These are phyloP conservation scores for Ogataea trehalophila DNA, from an alignment of 805 yeast species.

Conservation along the genomic window DNA sequence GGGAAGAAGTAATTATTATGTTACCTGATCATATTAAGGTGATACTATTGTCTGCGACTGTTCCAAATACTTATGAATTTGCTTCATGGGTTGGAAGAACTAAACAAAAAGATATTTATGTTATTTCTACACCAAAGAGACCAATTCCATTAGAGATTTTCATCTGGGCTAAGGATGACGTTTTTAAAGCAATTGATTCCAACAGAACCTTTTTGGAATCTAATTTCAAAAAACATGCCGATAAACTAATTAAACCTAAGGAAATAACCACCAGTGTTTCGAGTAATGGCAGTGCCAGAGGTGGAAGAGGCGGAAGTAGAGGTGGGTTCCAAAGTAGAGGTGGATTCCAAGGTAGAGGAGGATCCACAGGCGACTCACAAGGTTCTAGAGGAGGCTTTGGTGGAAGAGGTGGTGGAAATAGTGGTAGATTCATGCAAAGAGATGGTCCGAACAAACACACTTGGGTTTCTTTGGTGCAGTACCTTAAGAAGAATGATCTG, in stretches of 20 bases:
- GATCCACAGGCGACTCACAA: constrained; percentile 24
- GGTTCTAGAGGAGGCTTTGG: constrained; percentile 22
- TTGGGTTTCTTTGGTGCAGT: constrained; percentile 71
- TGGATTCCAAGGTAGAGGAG: constrained; percentile 26
- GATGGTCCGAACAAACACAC: constrained; percentile 77
- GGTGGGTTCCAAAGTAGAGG: constrained; percentile 27
- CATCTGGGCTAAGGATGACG: constrained; percentile 73
- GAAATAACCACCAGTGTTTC: constrained; percentile 25
- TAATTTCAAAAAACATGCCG: constrained; percentile 60
- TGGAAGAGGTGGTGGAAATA: constrained; percentile 25
- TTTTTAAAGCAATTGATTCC: constrained; percentile 70
- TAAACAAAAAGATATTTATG: constrained; percentile 91
- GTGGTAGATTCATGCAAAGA: constrained; percentile 35
- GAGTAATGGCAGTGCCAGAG: constrained; percentile 32
- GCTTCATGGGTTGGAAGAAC: constrained; percentile 99
- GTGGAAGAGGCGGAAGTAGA: constrained; percentile 31
- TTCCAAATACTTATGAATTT: constrained; percentile 96
- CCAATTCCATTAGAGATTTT: constrained; percentile 92
- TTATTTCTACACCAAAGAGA: constrained; percentile 91
- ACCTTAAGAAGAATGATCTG: constrained; percentile 59
- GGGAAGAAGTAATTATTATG: constrained; percentile 98
- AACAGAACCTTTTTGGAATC: constrained; percentile 61
- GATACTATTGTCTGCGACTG: constrained; percentile 93
- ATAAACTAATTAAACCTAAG: constrained; percentile 41
- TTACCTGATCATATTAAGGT: constrained; percentile 95